Evolutionary conservation across 1,284 basidiomycete species (phyloP), one percentile per base, ranked within the genome.

Genomic region (Austropuccinia psidii): DNA sequence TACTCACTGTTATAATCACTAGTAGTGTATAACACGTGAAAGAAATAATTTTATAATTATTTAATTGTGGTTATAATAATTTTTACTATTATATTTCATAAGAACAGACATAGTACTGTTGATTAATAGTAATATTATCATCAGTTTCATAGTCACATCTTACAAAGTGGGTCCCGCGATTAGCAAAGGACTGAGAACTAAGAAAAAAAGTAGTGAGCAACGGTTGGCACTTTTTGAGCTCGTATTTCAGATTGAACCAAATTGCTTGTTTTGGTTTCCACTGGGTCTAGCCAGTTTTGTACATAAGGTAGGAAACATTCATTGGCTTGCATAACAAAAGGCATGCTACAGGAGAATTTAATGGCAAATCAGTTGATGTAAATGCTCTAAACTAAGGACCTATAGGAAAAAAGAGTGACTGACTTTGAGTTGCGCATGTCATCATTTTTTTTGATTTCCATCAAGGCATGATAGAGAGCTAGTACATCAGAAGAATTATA

Each of bases 181-280:
- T n/a, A n/a, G n/a, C n/a, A n/a, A n/a, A n/a, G n/a, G n/a, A n/a
- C n/a, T n/a, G n/a, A n/a, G n/a, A n/a, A n/a, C n/a, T n/a, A n/a
- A n/a, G n/a, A n/a, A n/a, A n/a, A n/a, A n/a, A n/a, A n/a, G n/a
- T n/a, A n/a, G n/a, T n/a, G n/a, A n/a, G n/a, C n/a, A n/a, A n/a
- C n/a, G n/a, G n/a, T n/a, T n/a, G n/a, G n/a, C n/a, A 93, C 92
- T 83, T 90, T 89, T 80, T 97, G 93, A 0, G 89, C 88, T 50
- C 87, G 86, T 77, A 97, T 89, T 37, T 93, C 92, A 87, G 89
- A 88, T 80, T 93, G 86, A 2, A 97, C 93, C 96, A 96, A 99
- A 77, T 93, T 89, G 52, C 86, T 85, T 5, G 95, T 98, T 83
- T 93, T 97, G 75, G 84, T 86, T 76, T 95, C 91, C 0, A 92